phyloP scores from a whole-genome alignment of 2,329 filamentous ascomycete genomes.

The Trichoderma hamatum region DNA sequence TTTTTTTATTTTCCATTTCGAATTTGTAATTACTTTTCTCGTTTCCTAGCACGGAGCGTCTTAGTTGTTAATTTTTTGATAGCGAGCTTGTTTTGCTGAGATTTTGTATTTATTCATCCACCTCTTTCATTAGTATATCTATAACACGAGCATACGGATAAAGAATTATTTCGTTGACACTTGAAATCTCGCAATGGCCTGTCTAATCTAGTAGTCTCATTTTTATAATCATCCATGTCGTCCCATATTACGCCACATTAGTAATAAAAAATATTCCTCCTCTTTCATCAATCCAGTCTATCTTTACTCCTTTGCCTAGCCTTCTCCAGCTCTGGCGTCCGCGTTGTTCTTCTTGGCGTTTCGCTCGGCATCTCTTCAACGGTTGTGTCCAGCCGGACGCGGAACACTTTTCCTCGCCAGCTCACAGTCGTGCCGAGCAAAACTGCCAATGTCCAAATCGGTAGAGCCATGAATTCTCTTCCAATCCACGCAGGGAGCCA shows the following conservation, averaged over 20 bases:
- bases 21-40: background rate
- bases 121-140: background rate
- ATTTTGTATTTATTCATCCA: background rate
- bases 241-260: background rate
- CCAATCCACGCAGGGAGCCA: conserved; percentile 87
- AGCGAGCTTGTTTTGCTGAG: background rate
- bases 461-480: conserved; percentile 78
- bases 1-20: background rate
- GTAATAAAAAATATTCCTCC: background rate
- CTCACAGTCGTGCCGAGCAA: conserved; percentile 83
- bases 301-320: conserved; percentile 34
- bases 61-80: too few species aligned
- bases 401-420: conserved; percentile 84
- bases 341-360: conserved; percentile 17
- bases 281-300: conserved; percentile 31
- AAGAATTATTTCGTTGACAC: background rate
- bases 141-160: background rate
- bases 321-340: conserved; percentile 33
- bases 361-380: conserved; percentile 54
- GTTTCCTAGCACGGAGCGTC: background rate
- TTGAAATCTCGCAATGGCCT: background rate
- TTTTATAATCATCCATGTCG: background rate
- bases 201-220: background rate
- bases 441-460: conserved; percentile 89
- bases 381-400: conserved; percentile 81